Evolutionary conservation across 2,329 filamentous ascomycete genomes (phyloP).

Genomic region (Nemania sp.): DNA sequence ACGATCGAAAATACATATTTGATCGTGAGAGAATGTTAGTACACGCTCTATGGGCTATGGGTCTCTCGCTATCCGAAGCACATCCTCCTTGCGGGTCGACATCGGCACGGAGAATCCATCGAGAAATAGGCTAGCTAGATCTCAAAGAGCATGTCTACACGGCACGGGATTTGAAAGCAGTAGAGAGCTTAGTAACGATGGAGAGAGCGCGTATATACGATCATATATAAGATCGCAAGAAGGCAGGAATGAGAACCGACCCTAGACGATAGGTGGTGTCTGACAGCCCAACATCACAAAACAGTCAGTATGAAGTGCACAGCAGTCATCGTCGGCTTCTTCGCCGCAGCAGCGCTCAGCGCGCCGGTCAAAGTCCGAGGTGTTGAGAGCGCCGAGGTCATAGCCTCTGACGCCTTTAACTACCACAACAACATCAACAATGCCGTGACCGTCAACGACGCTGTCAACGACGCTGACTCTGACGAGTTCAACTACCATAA

Average conservation of each 20-base stretch:
- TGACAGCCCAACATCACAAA: background rate
- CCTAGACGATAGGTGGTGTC: background rate
- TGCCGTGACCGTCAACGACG: background rate
- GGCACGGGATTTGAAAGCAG: background rate
- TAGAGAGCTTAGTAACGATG: background rate
- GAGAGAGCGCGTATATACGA: conserved; percentile 4
- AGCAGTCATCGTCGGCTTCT: background rate
- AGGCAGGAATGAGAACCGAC: too few relatives aligned
- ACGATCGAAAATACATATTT: too few relatives aligned
- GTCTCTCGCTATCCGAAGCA: background rate
- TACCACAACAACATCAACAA: conserved; percentile 18
- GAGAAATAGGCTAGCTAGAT: background rate
- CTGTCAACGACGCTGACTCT: background rate
- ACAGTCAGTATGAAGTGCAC: conserved; percentile 10
- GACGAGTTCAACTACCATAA: conserved; percentile 5
- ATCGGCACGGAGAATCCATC: background rate
- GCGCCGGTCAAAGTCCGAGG: background rate
- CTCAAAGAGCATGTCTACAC: background rate
- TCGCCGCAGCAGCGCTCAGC: conserved; percentile 1
- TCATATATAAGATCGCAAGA: background rate
- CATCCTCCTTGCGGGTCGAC: background rate
- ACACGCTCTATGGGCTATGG: background rate
- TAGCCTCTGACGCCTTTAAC: conserved; percentile 4
- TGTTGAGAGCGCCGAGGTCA: too few relatives aligned
- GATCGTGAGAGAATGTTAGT: background rate